Evolutionary conservation across 345 rosid species (phyloP), one percentile per base, ranked within the genome.

Genomic region (Laguncularia racemosa): DNA sequence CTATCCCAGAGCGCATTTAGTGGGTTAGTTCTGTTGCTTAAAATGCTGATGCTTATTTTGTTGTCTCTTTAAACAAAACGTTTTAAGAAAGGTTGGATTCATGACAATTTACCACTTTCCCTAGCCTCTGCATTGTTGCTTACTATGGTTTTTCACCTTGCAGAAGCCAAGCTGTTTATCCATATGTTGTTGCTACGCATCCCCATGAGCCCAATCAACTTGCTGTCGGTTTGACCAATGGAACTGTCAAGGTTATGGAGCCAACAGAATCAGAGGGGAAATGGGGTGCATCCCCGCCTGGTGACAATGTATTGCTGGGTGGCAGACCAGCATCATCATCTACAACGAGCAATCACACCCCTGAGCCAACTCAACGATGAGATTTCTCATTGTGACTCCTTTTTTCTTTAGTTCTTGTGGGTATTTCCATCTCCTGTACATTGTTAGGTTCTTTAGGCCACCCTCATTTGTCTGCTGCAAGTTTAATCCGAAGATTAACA

Each of bases 271-370:
- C 80, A 0, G 96, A 85, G 45, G 78, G 83, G 53, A 88, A 77
- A 55, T 91, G 96, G 97, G 97, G 96, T 48, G 54, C 68, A 12
- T 52, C 55, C 48, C 85, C 89, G 1, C 87, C 91, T 0, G 50
- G 55, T 14, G 87, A 86, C 61, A 90, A 87, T 16, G 97, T 90
- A 52, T 53, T 75, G 20, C 65, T 81, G 58, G 84, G 69, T 46
- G 81, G 89, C 20, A 67, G 81, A 59, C 71, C 90, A n/a, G 67
- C 88, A 2, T 79, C 98, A 2, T 86, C 98, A 12, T 82, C 96
- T 6, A 82, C 85, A 3, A 77, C 86, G 47, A 82, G 91, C 82
- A 86, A 79, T 81, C 90, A 85, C 78, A 72, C 88, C n/a, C n/a
- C 80, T 0, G 95, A 88, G 69, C n/a, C n/a, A n/a, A n/a, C n/a